Evolutionary conservation across 2,329 filamentous ascomycete genomes (phyloP).

Genomic region (Metarhizium anisopliae): DNA sequence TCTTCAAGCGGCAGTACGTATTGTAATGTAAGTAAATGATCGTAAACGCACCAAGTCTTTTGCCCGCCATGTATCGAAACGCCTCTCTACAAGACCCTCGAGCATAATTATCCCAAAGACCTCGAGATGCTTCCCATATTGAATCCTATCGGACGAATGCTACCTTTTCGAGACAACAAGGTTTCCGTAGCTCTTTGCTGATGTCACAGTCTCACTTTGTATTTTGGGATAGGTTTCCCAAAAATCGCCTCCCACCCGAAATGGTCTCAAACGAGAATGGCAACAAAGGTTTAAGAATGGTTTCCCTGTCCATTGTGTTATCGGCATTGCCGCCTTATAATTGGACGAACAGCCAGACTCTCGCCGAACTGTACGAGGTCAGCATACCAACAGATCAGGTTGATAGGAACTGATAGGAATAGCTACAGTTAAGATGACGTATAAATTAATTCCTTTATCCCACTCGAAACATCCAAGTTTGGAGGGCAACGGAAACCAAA

Average conservation of each 20-base stretch:
- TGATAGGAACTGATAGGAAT: neutral
- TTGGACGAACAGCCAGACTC: neutral
- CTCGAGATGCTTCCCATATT: neutral
- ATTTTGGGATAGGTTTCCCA: neutral
- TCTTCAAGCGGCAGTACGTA: neutral
- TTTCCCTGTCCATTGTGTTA: neutral
- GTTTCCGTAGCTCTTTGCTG: neutral
- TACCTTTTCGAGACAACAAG: neutral
- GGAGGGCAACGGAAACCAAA: neutral
- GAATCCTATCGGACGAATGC: neutral
- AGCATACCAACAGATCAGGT: neutral
- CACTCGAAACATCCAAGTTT: neutral
- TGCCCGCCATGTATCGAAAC: neutral
- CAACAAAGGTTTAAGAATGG: neutral
- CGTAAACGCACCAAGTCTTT: neutral
- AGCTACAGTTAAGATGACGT: neutral
- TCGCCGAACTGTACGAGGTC: neutral
- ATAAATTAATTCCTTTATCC: neutral
- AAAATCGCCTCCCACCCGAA: neutral
- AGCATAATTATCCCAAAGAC: too few species aligned
- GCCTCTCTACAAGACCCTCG: too few species aligned
- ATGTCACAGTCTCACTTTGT: neutral
- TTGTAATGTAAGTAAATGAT: too few species aligned
- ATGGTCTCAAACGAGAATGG: neutral
- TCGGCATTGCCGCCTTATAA: neutral